Conservation (phyloP, 305 asterid species). For the Plantago rigida region DNA sequence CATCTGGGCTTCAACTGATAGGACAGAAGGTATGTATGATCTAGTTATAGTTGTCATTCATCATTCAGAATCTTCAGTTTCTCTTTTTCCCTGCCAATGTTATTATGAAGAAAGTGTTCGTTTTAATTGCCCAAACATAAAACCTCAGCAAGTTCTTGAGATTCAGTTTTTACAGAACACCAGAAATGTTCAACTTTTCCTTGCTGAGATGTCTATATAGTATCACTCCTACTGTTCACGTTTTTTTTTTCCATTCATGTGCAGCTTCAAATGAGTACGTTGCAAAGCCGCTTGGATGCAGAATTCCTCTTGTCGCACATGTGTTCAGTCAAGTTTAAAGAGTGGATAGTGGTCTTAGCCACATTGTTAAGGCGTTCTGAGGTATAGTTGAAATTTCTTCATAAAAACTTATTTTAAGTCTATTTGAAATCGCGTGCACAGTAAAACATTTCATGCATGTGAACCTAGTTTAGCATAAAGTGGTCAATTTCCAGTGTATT, state of each 20-base stretch:
- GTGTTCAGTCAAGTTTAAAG: slow-evolving; percentile 98
- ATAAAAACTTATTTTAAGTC: neutral
- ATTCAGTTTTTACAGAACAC: neutral
- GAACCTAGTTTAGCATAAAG: neutral
- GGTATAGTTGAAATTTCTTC: slow-evolving; percentile 37
- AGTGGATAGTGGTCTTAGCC: slow-evolving; percentile 96
- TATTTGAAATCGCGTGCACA: neutral
- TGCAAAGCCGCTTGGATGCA: slow-evolving; percentile 94
- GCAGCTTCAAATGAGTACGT: slow-evolving; percentile 86
- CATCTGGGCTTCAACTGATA: slow-evolving; percentile 88
- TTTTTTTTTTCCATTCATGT: slow-evolving; percentile 10
- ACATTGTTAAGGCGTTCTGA: slow-evolving; percentile 91
- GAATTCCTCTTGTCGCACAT: slow-evolving; percentile 91
- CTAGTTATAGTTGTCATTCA: slow-evolving; percentile 3
- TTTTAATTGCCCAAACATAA: too few relatives aligned
- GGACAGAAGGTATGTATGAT: slow-evolving; percentile 64
- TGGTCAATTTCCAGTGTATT: neutral
- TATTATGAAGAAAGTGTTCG: too few relatives aligned
- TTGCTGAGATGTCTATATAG: slow-evolving; percentile 5
- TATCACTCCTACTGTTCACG: slow-evolving; percentile 19
- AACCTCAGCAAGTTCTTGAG: too few relatives aligned
- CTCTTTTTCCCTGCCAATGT: too few relatives aligned
- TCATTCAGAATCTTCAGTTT: neutral
- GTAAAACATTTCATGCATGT: neutral
- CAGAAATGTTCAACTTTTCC: neutral